Evolutionary conservation across 495 filamentous ascomycete genomes (phyloP), one percentile per base, ranked within the genome.

Genomic region (Neurospora sp.): DNA sequence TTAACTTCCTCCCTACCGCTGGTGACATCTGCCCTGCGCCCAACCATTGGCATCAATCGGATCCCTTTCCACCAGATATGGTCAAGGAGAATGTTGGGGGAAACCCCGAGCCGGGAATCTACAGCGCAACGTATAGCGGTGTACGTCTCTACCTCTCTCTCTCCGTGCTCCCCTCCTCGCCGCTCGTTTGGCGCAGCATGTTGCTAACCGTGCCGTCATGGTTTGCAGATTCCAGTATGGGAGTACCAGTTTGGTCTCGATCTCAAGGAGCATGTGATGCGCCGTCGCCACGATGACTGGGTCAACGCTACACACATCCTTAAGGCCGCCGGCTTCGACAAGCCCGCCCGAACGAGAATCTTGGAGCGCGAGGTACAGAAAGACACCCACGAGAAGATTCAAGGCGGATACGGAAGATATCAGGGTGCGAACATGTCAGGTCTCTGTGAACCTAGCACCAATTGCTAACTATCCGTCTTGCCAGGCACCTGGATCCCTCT

Each of bases 331-430:
- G 85, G 86, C 39, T 88, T 89, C 66, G 85, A 88, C 76, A 99
- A 99, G 83, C 95, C 96, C 8, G 92, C 94, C 15, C 87, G 96
- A 77, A 99, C 96, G 38, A 86, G 96, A 73, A 97, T 99, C 72
- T 88, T 99, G 19, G 96, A 99, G 84, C 89, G 96, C 69, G 96
- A 99, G 76, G 95, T 99, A 1, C 96, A 99, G 80, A 97, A 97
- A 81, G 95, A 94, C 11, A 86, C 90, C 10, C 96, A 99, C 82
- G 95, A 98, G 82, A 99, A 99, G 83, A 92, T 99, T 4, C 96
- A 99, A 78, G 96, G 96, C 74, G 96, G 96, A 31, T 99, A 98
- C 82, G 96, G 96, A 71, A 99, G 98, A 88, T 99, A 98, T 77
- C 96, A 99, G 85, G 94, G 94, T 93, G 76, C 70, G 81, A 48